Base-by-base conservation (phyloP, 768 basidiomycete species). In the Lactarius hengduanensis region DNA sequence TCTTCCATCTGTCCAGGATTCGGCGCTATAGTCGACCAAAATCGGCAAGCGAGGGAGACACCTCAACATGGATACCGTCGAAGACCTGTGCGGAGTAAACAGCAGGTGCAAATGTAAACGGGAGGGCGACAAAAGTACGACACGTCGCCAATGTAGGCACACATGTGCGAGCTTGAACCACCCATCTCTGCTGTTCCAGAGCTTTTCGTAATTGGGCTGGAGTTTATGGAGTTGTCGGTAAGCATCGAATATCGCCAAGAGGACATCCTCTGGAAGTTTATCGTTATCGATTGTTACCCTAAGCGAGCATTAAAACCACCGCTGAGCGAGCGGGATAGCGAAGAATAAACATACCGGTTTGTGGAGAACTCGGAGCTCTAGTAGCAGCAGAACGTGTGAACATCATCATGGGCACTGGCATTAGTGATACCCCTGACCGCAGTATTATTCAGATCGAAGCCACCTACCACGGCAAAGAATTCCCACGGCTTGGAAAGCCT, bases 101-200 rank as follows among this genome's bases (percentile, higher is more conserved):
- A 63, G 22, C 4, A 63, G 16, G 28, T 36, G 38, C 20, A 57
- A 6, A 13, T 63, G 40, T 18, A 63, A 45, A 26, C 55, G 62
- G 28, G 30, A 34, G 22, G 30, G 4, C 30, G 55, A 63, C 7
- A 55, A 22, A 30, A 63, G 32, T 8, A 57, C 55, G 32, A 57
- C 5, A 41, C 8, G n/a, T 56, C 62, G 62, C 62, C 62, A 63
- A 8, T 28, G 38, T 32, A 36, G 53, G 38, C 61, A 62, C 20
- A 62, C 61, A 62, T 62, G 61, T 34, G 40, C 40, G 38, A 62
- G 62, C 41, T 43, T 63, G 62, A 55, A 57, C 62, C 62, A 63
- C 16, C 62, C 62, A n/a, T 32, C 6, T 56, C 6, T 45, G 36
- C 61, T 15, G 18, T 56, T 40, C 61, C 61, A 56, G 30, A 15